Evolutionary conservation across 192 early-diverging fungal genomes (phyloP), one percentile per base, ranked within the genome.

Genomic region (Gaertneriomyces sp.): DNA sequence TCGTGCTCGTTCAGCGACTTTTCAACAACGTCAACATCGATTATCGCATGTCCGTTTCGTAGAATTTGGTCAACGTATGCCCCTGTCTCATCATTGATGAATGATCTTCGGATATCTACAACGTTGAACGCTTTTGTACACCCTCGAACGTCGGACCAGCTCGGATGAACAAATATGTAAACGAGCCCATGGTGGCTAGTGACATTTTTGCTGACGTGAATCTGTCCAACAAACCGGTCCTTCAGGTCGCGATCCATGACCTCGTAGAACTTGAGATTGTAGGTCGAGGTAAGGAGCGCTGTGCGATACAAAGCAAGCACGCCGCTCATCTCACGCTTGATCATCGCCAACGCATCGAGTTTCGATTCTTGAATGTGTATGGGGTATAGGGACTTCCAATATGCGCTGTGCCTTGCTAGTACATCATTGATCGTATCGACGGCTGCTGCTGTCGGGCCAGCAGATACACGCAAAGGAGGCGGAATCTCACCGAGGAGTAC

Each of bases 401-500:
- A 72, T 38, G 46, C 57, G 10, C 45, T 45, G 6, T 67, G 63
- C 6, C 47, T 7, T 42, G 42, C 53, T 5, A 61, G 16, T 6
- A 74, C 66, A 33, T 44, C 20, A 19, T 74, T 46, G 8, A 74
- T 54, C 8, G 51, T 59, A 1, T 77, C 63, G 9, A 66, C 42
- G 44, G 55, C 54, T 4, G 20, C 14, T 14, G 17, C 10, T n/a
- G 62, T 60, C 2, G 63, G 60, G 33, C 53, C 64, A 8, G 20
- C 41, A 17, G 11, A 19, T 12, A 42, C 12, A 12, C 51, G 19
- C 5, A 74, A 9, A 14, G 58, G 61, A 6, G 53, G 12, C 9
- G 61, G 45, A 9, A 73, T 42, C 25, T 92, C 80, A 6, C 83
- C 87, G 11, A 94, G 71, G 14, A 97, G 74, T 7, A 85, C 83